Base-by-base conservation (phyloP, 345 rosid genomes). In the Aethionema arabicum region DNA sequence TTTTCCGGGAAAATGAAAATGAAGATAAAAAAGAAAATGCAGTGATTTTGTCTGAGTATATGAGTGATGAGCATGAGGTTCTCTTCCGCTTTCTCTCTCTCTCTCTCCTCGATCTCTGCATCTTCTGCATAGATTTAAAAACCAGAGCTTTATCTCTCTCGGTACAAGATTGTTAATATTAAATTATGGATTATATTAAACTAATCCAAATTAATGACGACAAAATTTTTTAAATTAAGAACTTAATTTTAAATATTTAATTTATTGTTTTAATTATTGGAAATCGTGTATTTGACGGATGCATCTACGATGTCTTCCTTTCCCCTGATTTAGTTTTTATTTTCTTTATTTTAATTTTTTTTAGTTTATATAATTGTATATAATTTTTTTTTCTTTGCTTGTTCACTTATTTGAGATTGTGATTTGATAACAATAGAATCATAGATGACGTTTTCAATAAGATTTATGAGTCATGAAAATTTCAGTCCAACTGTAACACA, bases 221-320 rank as follows among this genome's bases (percentile, higher is more conserved):
- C 69, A 56, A 70, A 41, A 42, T 30, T 33, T 45, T 14, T 61
- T 7, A 37, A 61, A 68, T 49, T 39, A 59, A 67, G 57, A 21
- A 21, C 27, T 21, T 21, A 21, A 21, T 21, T 21, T 21, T 21
- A 48, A 12, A 8, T 35, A 35, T 32, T 47, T 54, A 61, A 61
- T 45, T 32, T 61, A 42, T 10, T 41, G 38, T 49, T 32, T 61
- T 40, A 0, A 38, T 64, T 47, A 12, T 32, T 66, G 81, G 81
- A 78, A 76, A 43, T 76, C 79, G 85, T 84, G 83, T 56, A 73
- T 54, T 56, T 67, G 67, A 80, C 79, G 81, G 80, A 76, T 76
- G 69, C 55, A 53, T 61, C 74, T 59, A 61, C 64, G 48, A 70
- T 71, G 61, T 31, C 51, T 56, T 32, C 66, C 40, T 2, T 2